These are phyloP conservation scores for Pythium aquatile DNA, from an alignment of 352 stramenopile genomes.

Conservation along the genomic window DNA sequence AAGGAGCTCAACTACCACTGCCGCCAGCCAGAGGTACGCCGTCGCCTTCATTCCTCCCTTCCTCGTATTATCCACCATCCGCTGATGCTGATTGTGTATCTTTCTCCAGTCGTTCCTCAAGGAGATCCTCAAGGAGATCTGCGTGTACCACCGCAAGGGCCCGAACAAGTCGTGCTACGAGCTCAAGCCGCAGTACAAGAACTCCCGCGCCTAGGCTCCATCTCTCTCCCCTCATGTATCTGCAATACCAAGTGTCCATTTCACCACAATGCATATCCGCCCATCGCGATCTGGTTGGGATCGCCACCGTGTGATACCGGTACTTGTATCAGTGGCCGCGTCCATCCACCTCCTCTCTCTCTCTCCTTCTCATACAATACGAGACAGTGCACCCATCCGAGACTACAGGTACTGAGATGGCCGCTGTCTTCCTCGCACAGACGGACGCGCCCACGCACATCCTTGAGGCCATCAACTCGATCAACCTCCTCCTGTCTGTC, in stretches of 20 bases:
- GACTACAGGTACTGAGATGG: conserved; percentile 2
- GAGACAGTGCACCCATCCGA: no score
- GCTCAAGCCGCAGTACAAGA: conserved; percentile 88
- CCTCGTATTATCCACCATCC: neutral
- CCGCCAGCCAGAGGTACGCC: conserved; percentile 76
- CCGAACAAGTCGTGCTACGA: conserved; percentile 91
- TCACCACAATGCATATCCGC: neutral
- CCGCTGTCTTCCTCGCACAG: conserved; percentile 1
- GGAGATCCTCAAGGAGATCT: conserved; percentile 88
- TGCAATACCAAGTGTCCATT: conserved; percentile 1
- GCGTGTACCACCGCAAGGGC: conserved; percentile 84
- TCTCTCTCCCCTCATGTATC: neutral
- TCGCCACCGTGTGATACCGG: neutral
- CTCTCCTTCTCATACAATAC: neutral
- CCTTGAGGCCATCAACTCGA: conserved; percentile 5
- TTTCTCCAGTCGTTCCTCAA: conserved; percentile 76
- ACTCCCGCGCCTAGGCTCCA: conserved; percentile 31
- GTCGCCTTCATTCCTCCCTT: neutral
- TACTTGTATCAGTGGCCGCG: neutral
- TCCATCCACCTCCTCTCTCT: neutral
- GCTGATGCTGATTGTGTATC: neutral
- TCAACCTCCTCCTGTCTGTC: conserved; percentile 18
- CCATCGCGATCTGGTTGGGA: neutral
- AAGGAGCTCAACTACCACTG: conserved; percentile 90
- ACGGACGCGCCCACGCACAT: conserved; percentile 12